These are phyloP conservation scores for Fusarium setosum DNA, from an alignment of 2,329 filamentous ascomycete species.

Conservation along the genomic window DNA sequence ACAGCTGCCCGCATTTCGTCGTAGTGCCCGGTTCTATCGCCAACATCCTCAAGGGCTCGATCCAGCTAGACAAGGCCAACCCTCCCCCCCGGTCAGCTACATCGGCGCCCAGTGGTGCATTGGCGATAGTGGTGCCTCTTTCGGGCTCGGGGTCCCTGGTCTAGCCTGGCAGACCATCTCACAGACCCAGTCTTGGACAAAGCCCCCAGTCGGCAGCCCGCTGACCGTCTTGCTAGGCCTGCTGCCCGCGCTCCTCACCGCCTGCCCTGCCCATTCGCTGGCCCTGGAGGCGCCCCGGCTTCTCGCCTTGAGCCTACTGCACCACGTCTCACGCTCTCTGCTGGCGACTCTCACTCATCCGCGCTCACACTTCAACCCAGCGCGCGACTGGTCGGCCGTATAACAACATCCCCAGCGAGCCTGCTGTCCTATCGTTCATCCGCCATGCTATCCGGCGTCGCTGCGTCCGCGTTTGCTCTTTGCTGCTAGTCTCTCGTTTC, in stretches of 20 bases:
- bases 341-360: conserved; percentile 9
- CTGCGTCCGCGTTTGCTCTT: conserved; percentile 35
- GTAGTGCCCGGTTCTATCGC: conserved; percentile 3
- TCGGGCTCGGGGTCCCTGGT: conserved; percentile 34
- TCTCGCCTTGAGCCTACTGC: background rate
- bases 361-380: conserved; percentile 37
- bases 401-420: conserved; percentile 38
- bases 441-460: conserved; percentile 41
- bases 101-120: conserved; percentile 23
- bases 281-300: conserved; percentile 11
- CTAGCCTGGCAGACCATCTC: conserved; percentile 36
- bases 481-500: conserved; percentile 43
- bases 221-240: conserved; percentile 37
- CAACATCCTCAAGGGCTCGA: conserved; percentile 19
- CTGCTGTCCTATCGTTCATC: conserved; percentile 33
- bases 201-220: conserved; percentile 26
- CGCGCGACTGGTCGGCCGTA: conserved; percentile 41
- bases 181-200: conserved; percentile 31
- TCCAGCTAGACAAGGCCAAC: conserved; percentile 24
- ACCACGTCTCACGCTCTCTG: conserved; percentile 1
- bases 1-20: conserved; percentile 4
- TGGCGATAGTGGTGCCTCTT: conserved; percentile 29
- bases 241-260: conserved; percentile 39
- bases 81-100: conserved; percentile 19
- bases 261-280: conserved; percentile 42